Conservation (phyloP, 257 asterid species). For the Solanum phureja region DNA sequence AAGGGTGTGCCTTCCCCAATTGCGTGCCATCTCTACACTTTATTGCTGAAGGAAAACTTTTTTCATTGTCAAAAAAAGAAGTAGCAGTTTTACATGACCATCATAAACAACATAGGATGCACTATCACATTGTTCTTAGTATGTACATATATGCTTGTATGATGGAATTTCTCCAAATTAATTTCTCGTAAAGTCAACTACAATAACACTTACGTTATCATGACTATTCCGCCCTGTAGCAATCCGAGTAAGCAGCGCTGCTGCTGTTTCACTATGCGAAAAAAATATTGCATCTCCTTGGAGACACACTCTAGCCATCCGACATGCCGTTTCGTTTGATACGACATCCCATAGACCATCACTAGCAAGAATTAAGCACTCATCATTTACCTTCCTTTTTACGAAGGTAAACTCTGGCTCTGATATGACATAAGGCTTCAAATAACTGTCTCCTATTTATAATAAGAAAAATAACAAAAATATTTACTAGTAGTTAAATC, state of each 20-base stretch:
- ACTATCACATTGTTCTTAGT: too few species aligned
- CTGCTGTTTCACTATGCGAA: slow-evolving; percentile 9
- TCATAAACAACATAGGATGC: too few species aligned
- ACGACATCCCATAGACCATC: slow-evolving; percentile 14
- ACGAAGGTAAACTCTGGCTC: slow-evolving; percentile 10
- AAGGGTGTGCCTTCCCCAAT: too few species aligned
- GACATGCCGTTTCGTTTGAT: not conserved
- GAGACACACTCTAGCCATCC: slow-evolving; percentile 4
- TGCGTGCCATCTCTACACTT: too few species aligned
- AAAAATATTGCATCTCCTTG: not conserved
- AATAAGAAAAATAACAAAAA: not conserved
- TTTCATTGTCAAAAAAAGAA: too few species aligned
- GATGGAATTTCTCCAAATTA: not conserved
- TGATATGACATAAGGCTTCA: not conserved
- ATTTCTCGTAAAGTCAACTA: slow-evolving; percentile 5
- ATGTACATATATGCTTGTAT: too few species aligned
- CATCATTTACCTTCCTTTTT: not conserved
- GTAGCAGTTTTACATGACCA: too few species aligned
- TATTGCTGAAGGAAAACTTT: too few species aligned
- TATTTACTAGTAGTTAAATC: not conserved
- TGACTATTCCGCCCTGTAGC: not conserved
- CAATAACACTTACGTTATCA: slow-evolving; percentile 7
- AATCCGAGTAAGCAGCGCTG: not conserved
- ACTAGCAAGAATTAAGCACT: slow-evolving; percentile 6
- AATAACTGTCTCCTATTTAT: not conserved